phyloP scores from a whole-genome alignment of 164 flowering plant genomes.

The Protea cynaroides region DNA sequence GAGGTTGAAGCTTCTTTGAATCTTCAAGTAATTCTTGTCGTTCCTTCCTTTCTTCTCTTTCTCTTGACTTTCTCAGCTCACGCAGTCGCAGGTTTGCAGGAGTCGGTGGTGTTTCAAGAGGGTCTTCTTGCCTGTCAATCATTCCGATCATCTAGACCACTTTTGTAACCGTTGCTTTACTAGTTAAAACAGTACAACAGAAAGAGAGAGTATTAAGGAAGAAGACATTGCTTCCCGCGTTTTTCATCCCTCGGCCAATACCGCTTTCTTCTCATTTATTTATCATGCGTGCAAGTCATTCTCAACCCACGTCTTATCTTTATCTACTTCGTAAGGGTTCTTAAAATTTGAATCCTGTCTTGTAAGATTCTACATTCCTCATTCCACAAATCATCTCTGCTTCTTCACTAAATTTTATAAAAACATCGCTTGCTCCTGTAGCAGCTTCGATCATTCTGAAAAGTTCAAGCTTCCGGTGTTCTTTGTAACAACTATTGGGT shows the following conservation, averaged over 20 bases:
- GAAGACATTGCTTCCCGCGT: conserved; percentile 17
- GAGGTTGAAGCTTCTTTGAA: too few species aligned
- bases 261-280: background rate
- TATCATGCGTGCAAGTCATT: conserved; percentile 24
- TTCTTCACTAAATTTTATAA: background rate
- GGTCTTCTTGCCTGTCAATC: too few species aligned
- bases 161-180: background rate
- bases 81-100: too few species aligned
- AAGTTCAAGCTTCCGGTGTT: too few species aligned
- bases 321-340: background rate
- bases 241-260: conserved; percentile 5
- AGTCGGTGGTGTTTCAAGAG: too few species aligned
- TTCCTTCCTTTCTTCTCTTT: too few species aligned
- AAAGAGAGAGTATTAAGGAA: conserved; percentile 8
- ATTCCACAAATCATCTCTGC: background rate
- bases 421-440: too few species aligned
- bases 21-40: too few species aligned
- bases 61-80: too few species aligned
- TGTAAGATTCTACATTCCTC: background rate
- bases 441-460: too few species aligned
- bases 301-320: background rate
- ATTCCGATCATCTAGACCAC: too few species aligned
- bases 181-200: background rate
- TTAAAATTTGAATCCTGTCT: background rate
- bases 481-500: too few species aligned